phyloP scores from a whole-genome alignment of 208 protist species.

The Acanthamoeba rhysodes region DNA sequence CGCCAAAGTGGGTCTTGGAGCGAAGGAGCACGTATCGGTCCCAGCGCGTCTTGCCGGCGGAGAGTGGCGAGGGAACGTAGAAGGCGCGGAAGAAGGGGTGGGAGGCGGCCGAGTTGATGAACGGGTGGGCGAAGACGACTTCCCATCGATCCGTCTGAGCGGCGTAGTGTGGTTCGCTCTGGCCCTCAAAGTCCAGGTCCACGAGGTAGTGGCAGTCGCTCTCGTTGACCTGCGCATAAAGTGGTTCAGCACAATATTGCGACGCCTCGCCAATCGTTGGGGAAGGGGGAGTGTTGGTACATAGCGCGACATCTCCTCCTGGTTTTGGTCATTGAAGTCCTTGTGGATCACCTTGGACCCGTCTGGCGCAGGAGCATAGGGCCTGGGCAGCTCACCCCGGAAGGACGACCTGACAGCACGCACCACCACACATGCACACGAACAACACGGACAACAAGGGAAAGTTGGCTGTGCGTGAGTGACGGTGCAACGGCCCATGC shows the following conservation, averaged over 20 bases:
- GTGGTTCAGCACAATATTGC: neutral
- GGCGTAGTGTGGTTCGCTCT: conserved; percentile 72
- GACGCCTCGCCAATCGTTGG: neutral
- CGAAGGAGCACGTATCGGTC: conserved; percentile 43
- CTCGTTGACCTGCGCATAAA: conserved; percentile 16
- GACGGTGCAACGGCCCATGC: no score
- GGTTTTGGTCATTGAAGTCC: conserved; percentile 74
- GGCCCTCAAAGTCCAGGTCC: conserved; percentile 75
- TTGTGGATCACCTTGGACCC: conserved; percentile 36
- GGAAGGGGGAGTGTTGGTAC: neutral
- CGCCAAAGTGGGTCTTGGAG: neutral
- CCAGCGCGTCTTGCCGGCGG: conserved; percentile 44
- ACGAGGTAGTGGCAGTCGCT: conserved; percentile 77
- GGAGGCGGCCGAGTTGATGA: conserved; percentile 59
- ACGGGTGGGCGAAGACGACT: conserved; percentile 18
- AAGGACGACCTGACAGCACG: conserved; percentile 20
- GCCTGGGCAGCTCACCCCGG: conserved; percentile 50
- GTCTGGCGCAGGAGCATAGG: conserved; percentile 44
- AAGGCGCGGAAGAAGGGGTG: conserved; percentile 73
- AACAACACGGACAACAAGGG: no score
- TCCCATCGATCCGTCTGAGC: conserved; percentile 5
- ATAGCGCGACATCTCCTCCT: conserved; percentile 73
- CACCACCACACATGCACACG: neutral
- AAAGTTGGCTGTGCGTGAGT: no score
- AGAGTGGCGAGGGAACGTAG: conserved; percentile 34